Evolutionary conservation across 345 rosid genomes (phyloP).

Genomic region (Salix arbutifolia): DNA sequence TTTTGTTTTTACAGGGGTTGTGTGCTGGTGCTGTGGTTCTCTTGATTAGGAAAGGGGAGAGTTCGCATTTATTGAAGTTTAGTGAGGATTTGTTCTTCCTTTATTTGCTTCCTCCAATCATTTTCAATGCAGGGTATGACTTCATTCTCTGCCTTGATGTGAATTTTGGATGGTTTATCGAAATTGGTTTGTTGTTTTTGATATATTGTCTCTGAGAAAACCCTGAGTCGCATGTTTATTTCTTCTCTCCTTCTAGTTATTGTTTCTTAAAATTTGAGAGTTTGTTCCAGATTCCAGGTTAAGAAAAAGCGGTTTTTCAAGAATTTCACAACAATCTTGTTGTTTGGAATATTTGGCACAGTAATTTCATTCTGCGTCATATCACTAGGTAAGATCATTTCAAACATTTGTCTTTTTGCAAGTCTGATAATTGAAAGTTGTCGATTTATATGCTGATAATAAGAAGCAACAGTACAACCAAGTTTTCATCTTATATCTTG

Average conservation of each 20-base stretch:
- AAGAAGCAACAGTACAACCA: background rate
- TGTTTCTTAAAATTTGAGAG: conserved; percentile 2
- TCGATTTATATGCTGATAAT: background rate
- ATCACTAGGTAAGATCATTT: conserved; percentile 40
- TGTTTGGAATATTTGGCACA: conserved; percentile 66
- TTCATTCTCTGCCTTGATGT: background rate
- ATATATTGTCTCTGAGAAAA: background rate
- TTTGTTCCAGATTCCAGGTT: conserved; percentile 65
- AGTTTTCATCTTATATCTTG: background rate
- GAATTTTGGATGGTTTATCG: background rate
- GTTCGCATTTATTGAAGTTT: conserved; percentile 38
- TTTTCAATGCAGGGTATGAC: conserved; percentile 72
- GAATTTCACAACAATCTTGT: conserved; percentile 59
- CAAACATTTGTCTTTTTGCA: background rate
- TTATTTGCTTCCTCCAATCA: conserved; percentile 68
- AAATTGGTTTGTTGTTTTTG: background rate
- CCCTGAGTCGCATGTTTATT: background rate
- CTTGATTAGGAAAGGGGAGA: conserved; percentile 35
- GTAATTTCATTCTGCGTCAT: conserved; percentile 66
- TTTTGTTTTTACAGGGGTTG: conserved; percentile 44
- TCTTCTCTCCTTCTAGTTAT: background rate
- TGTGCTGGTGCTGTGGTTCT: conserved; percentile 52
- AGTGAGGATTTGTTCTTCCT: conserved; percentile 74
- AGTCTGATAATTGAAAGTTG: background rate
- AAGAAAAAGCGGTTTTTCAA: conserved; percentile 73